Conservation (phyloP, 305 asterid genomes). For the Andrographis paniculata region DNA sequence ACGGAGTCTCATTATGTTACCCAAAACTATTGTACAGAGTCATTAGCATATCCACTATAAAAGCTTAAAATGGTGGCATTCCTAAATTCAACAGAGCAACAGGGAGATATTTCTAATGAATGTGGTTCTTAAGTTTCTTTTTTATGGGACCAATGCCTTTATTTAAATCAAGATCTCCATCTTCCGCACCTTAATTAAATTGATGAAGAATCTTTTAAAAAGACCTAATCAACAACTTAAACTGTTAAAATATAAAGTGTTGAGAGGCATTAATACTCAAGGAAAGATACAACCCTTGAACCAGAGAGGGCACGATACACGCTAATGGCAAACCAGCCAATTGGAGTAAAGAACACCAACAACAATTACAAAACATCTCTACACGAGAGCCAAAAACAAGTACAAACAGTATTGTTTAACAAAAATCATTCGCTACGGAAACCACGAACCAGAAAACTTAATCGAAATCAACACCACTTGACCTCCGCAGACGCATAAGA, state of each 20-base stretch:
- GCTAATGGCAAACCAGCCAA: too few relatives aligned
- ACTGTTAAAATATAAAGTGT: conserved; percentile 15
- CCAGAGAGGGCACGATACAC: too few relatives aligned
- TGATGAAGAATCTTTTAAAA: conserved; percentile 69
- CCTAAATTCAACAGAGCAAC: too few relatives aligned
- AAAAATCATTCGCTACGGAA: too few relatives aligned
- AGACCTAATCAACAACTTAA: conserved; percentile 39
- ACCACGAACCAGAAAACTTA: too few relatives aligned
- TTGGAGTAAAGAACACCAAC: conserved; percentile 79
- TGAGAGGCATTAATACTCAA: conserved; percentile 41
- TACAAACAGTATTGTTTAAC: too few relatives aligned
- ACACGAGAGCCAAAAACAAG: too few relatives aligned
- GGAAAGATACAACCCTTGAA: too few relatives aligned
- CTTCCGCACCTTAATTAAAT: conserved; percentile 82
- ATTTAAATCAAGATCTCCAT: conserved; percentile 90
- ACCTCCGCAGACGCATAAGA: too few relatives aligned
- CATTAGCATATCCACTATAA: conserved; percentile 7
- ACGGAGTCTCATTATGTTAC: conserved; percentile 19
- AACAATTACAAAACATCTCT: conserved; percentile 17
- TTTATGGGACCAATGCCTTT: conserved; percentile 96
- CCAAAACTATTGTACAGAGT: conserved; percentile 1
- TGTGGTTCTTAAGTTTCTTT: conserved; percentile 90
- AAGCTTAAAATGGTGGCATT: too few relatives aligned
- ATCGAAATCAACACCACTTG: too few relatives aligned
- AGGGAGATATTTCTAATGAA: conserved; percentile 85